Evolutionary conservation across 768 basidiomycete species (phyloP).

Genomic region (Boletus tomentosulus): DNA sequence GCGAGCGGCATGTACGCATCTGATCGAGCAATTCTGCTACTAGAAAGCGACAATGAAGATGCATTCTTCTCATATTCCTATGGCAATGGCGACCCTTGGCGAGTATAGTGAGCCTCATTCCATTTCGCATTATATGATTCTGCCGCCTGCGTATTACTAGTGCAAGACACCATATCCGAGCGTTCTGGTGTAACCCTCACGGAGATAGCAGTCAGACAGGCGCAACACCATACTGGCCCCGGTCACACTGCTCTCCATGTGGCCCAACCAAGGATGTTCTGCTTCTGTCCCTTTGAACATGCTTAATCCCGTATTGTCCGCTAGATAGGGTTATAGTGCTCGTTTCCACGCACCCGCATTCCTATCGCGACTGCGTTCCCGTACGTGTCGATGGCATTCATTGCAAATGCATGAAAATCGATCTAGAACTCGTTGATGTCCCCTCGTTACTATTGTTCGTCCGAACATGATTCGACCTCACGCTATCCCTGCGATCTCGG

Average conservation of each 20-base stretch:
- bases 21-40: not conserved
- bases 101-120: not conserved
- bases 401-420: constrained; percentile 3
- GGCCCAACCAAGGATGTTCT: not conserved
- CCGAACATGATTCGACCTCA: constrained; percentile 4
- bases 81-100: not conserved
- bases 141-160: not conserved
- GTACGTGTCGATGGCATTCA: constrained; percentile 1
- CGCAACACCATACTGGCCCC: constrained; percentile 9
- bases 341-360: constrained; percentile 10
- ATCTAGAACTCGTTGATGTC: not conserved
- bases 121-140: not conserved
- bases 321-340: constrained; percentile 19
- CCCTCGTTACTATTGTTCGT: not conserved
- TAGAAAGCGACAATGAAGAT: constrained; percentile 7
- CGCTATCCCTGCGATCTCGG: not conserved
- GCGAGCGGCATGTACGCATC: not conserved
- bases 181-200: not conserved
- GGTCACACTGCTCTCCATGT: constrained; percentile 2
- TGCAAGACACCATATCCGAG: not conserved
- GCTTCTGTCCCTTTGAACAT: constrained; percentile 11
- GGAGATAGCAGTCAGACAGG: constrained; percentile 6
- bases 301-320: constrained; percentile 22
- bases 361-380: constrained; percentile 11
- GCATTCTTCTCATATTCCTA: constrained; percentile 9